A percentile compares a stretch with the other conserved stretches of the same genome.
phyloP scores from a whole-genome alignment of 2,329 filamentous ascomycete genomes.

The Byssochlamys sp. region DNA sequence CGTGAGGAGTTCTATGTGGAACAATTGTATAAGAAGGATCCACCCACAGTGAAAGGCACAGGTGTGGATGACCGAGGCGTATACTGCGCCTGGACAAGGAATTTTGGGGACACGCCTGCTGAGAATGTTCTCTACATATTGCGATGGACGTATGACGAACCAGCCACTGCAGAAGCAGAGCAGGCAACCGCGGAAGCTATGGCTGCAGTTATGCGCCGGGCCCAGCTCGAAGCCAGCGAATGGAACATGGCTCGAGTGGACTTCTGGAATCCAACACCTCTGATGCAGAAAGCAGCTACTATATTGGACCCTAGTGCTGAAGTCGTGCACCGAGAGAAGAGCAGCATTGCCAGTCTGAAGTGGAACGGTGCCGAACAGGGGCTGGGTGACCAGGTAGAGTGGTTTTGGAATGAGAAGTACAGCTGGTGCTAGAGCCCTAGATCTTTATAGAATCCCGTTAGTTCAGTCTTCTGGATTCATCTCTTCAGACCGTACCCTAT shows the following conservation, averaged over 20 bases:
- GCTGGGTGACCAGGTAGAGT: constrained; percentile 32
- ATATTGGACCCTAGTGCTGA: constrained; percentile 27
- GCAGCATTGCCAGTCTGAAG: constrained; percentile 37
- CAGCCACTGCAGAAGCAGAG: constrained; percentile 31
- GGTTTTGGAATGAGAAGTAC: constrained; percentile 42
- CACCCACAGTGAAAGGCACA: constrained; percentile 59
- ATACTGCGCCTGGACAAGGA: constrained; percentile 34
- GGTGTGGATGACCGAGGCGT: constrained; percentile 42
- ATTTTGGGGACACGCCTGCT: constrained; percentile 25
- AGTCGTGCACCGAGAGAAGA: constrained; percentile 37
- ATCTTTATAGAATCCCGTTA: background rate
- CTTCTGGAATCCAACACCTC: constrained; percentile 69
- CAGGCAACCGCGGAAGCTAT: constrained; percentile 47
- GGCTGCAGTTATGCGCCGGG: constrained; percentile 54
- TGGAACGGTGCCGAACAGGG: constrained; percentile 36
- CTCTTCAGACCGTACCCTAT: background rate
- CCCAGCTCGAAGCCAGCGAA: constrained; percentile 58
- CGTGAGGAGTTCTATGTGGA: constrained; percentile 69
- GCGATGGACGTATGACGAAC: constrained; percentile 33
- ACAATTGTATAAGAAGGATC: constrained; percentile 41
- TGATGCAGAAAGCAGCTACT: constrained; percentile 37
- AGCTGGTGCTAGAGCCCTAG: constrained; percentile 35
- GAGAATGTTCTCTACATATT: constrained; percentile 35
- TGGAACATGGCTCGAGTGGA: constrained; percentile 65
- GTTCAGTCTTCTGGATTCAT: background rate